phyloP scores from a whole-genome alignment of 1,284 basidiomycete species.

The Dichomitus squalens region DNA sequence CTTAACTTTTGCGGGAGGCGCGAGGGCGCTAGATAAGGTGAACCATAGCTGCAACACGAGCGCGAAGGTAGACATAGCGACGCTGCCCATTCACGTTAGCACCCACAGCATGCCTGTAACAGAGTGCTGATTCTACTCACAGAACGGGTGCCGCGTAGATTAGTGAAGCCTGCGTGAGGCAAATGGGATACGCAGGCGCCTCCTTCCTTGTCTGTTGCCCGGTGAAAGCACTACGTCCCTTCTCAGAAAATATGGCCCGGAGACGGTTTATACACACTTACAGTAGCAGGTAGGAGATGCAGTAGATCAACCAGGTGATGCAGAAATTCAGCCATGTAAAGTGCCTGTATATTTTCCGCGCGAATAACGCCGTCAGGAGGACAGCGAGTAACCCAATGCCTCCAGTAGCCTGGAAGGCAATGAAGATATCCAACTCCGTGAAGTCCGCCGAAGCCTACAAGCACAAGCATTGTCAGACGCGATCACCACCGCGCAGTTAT shows the following conservation, averaged over 20 bases:
- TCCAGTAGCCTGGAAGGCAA: constrained; percentile 35
- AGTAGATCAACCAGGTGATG: constrained; percentile 38
- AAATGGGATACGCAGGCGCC: constrained; percentile 25
- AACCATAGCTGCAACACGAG: constrained; percentile 25
- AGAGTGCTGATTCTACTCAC: constrained; percentile 23
- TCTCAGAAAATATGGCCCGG: too few relatives aligned
- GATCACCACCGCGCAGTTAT: background rate
- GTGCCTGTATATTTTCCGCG: constrained; percentile 33
- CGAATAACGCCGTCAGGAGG: constrained; percentile 32
- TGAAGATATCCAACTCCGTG: constrained; percentile 29
- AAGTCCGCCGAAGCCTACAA: constrained; percentile 5
- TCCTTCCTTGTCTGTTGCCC: constrained; percentile 21
- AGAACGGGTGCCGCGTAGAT: constrained; percentile 37
- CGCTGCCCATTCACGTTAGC: constrained; percentile 3
- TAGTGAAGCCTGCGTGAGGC: constrained; percentile 34
- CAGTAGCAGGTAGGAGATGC: constrained; percentile 37
- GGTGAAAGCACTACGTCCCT: constrained; percentile 11
- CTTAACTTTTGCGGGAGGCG: constrained; percentile 6
- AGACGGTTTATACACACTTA: constrained; percentile 7
- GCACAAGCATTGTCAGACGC: background rate
- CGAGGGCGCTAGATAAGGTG: constrained; percentile 17
- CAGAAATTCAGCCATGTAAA: constrained; percentile 41
- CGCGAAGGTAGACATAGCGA: constrained; percentile 24
- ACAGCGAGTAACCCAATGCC: constrained; percentile 33
- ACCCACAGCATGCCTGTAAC: background rate